Evolutionary conservation across 768 basidiomycete species (phyloP).

Genomic region (Pholiota conissans): DNA sequence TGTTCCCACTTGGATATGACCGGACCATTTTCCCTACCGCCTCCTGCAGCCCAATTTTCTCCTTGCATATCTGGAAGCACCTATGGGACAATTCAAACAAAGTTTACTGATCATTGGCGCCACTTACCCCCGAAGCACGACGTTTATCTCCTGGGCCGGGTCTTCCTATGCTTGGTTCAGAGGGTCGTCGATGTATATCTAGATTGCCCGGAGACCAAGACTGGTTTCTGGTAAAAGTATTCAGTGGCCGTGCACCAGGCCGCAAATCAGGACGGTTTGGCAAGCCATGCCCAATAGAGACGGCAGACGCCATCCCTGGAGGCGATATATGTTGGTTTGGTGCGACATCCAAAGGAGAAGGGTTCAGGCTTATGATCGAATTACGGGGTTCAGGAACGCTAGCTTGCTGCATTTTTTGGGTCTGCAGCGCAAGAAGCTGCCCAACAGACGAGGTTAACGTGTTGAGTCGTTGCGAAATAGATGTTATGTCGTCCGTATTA

Average conservation of each 20-base stretch:
- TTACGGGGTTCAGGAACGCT: conserved; percentile 38
- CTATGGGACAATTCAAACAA: neutral
- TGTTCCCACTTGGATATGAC: conserved; percentile 97
- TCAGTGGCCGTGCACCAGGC: conserved; percentile 58
- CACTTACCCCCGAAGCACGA: conserved; percentile 60
- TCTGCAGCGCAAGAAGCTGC: conserved; percentile 79
- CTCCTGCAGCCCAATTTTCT: conserved; percentile 52
- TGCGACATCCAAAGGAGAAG: conserved; percentile 47
- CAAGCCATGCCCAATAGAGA: conserved; percentile 53
- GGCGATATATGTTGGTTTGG: conserved; percentile 47
- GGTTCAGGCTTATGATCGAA: conserved; percentile 38
- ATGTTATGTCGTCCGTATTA: conserved; percentile 68
- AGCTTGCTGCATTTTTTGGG: conserved; percentile 60
- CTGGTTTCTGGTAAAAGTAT: conserved; percentile 62
- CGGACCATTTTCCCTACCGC: conserved; percentile 72
- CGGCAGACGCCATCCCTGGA: conserved; percentile 34
- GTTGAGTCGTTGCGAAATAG: conserved; percentile 77
- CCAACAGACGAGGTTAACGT: conserved; percentile 84
- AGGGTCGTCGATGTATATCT: conserved; percentile 65
- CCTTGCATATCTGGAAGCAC: conserved; percentile 47
- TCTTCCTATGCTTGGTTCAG: conserved; percentile 44
- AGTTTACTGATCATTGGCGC: neutral
- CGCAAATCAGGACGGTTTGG: conserved; percentile 68
- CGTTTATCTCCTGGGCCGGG: conserved; percentile 64
- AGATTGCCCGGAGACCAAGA: conserved; percentile 82